Evolutionary conservation across 179 eudicot species (phyloP), one percentile per base, ranked within the genome.

Genomic region (Nepenthes alata): DNA sequence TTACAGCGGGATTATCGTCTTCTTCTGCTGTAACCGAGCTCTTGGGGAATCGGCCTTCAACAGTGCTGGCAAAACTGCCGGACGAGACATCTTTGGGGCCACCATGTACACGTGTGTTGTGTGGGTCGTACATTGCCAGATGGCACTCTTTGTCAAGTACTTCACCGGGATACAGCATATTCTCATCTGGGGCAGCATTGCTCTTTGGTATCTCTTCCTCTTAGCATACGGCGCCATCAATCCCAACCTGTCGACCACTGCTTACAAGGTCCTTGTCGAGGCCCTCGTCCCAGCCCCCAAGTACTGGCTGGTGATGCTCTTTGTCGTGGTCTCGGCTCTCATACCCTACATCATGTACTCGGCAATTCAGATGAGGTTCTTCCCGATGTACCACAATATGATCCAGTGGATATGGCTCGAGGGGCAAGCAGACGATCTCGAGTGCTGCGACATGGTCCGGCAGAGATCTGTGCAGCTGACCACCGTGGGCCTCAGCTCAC

Each of bases 381-480:
- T 91, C 68, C 97, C 97, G 2, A 81, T 84, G 90, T 91, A 83
- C 74, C 97, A 91, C 68, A 78, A 81, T 6, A 84, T 83, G 94
- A 84, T 91, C 59, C 97, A 91, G 65, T 91, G 97, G 96, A 80
- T 91, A 6, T 78, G 94, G 60, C 60, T 66, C 16, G 89, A 91
- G 67, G 96, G 97, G 4, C 54, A 50, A 2, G 35, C 75, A 0
- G 81, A 91, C 11, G 96, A 91, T 36, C 82, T 89, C 0, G 97
- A 91, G 47, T 91, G 59, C 67, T 76, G 81, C 62, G 67, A 67
- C 41, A 79, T 81, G 78, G 83, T 91, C 34, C 68, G 85, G 13
- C 90, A 86, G 72, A 79, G 91, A 64, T 91, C 97, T 2, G 79
- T 88, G 35, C 63, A 88, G 34, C 57, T 58, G 1, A 70, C 66